Evolutionary conservation across 257 asterid genomes (phyloP), one percentile per base, ranked within the genome.

Genomic region (Solanum commersonii): DNA sequence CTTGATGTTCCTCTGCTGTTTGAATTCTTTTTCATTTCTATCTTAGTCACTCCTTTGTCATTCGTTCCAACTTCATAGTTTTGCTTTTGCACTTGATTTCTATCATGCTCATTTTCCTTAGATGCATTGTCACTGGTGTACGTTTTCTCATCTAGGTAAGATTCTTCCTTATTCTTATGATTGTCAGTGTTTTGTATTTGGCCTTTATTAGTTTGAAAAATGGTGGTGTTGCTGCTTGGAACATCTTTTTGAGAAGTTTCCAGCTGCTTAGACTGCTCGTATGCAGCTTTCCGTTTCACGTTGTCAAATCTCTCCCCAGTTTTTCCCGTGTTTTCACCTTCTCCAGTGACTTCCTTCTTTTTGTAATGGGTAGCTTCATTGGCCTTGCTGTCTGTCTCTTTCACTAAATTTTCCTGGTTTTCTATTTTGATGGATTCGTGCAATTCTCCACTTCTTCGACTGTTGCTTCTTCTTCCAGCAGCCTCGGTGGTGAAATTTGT

Each of bases 1-100:
- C 20, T 82, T 49, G 44, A 29, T 49, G 70, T 82, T 82, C 83
- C 68, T 65, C 87, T 83, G 46, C 84, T 63, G 15, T 46, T 87
- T 38, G 84, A 29, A 72, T 88, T 87, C 71, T 87, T 86, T 46
- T 83, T 89, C 87, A 40, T 42, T 86, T 91, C 95, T 90, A 87
- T 27, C 88, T 86, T 90, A 90, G 63, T 77, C 68, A 88, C 89
- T 8, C 88, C 91, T 40, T 85, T 31, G 49, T 72, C 74, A 22
- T 46, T 56, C 27, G 3, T 81, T 49, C 78, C 89, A 68, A 70
- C 25, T 10, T 88, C 88, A 49, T 52, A 29, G 70, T 10, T 82
- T 29, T 49, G 86, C 70, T 31, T 82, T 31, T 52, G 87, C 40
- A 23, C 63, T 87, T 60, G 87, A 70, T 86, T 79, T 22, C 65